A percentile compares a stretch with the other conserved stretches of the same genome.
These are phyloP conservation scores for Lactarius sp. DNA, from an alignment of 768 basidiomycete species.

Conservation along the genomic window DNA sequence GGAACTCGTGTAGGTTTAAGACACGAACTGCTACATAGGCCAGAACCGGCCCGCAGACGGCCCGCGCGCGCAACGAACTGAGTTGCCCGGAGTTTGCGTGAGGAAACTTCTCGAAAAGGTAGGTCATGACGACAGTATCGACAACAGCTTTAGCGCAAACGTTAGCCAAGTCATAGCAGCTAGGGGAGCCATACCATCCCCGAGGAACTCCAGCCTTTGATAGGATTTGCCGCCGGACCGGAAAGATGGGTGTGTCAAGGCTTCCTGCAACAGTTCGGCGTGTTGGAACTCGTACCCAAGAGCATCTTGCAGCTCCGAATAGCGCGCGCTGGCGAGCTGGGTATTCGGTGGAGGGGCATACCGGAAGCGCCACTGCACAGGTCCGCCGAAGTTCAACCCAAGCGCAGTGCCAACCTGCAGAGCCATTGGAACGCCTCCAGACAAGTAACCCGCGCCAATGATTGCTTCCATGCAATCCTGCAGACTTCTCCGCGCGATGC, in stretches of 20 bases:
- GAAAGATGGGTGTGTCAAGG: constrained; percentile 84
- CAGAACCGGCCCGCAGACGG: constrained; percentile 69
- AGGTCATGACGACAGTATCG: constrained; percentile 65
- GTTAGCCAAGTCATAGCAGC: constrained; percentile 1
- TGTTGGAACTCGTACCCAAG: constrained; percentile 69
- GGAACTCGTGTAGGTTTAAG: constrained; percentile 61
- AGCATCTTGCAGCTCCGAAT: constrained; percentile 50
- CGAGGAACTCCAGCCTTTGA: constrained; percentile 84
- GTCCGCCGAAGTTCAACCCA: constrained; percentile 69
- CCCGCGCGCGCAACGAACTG: constrained; percentile 61
- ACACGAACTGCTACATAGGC: constrained; percentile 62
- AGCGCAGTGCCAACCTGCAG: constrained; percentile 59
- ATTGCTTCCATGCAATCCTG: constrained; percentile 89
- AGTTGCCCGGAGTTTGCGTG: constrained; percentile 72
- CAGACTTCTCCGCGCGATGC: constrained; percentile 62
- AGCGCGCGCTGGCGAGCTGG: constrained; percentile 42
- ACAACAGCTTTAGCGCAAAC: constrained; percentile 48
- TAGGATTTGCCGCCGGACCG: constrained; percentile 57
- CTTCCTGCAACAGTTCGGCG: constrained; percentile 63
- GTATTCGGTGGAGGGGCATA: constrained; percentile 37
- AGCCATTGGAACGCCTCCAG: constrained; percentile 68
- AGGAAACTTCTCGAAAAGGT: constrained; percentile 67
- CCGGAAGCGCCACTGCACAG: constrained; percentile 61
- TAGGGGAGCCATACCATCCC: constrained; percentile 60
- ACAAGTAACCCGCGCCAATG: constrained; percentile 69